Conservation (phyloP, 2,329 filamentous ascomycete genomes). For the Sclerotinia subarctica region DNA sequence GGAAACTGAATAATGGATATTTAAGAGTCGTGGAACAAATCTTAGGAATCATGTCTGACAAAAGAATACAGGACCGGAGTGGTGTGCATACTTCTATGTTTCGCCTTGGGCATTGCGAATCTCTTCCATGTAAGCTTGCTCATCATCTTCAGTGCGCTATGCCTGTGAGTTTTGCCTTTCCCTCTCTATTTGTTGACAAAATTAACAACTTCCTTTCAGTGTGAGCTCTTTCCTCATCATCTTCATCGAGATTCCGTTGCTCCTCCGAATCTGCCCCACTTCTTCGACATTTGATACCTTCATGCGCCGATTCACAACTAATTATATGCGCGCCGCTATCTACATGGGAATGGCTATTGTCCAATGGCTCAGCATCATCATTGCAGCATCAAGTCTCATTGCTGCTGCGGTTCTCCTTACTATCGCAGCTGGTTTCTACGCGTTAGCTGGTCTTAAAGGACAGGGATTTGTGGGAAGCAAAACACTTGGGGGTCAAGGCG, state of each 20-base stretch:
- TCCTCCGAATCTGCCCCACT: conserved; percentile 96
- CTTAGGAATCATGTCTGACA: conserved; percentile 25
- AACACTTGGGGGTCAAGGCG: conserved; percentile 87
- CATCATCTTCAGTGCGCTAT: conserved; percentile 47
- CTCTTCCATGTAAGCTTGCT: conserved; percentile 55
- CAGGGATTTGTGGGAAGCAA: conserved; percentile 91
- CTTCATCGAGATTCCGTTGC: conserved; percentile 87
- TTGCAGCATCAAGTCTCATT: conserved; percentile 67
- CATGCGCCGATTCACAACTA: conserved; percentile 90
- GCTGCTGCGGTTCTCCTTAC: conserved; percentile 80
- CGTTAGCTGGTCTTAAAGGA: conserved; percentile 72
- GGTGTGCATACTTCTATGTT: conserved; percentile 66
- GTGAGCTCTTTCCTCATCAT: conserved; percentile 70
- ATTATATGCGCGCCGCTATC: conserved; percentile 91
- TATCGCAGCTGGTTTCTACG: conserved; percentile 76
- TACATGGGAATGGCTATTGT: conserved; percentile 77
- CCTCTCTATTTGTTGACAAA: background rate
- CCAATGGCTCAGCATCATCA: conserved; percentile 78
- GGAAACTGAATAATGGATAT: background rate
- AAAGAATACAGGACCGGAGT: conserved; percentile 58
- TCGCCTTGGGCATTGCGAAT: conserved; percentile 66
- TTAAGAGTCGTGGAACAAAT: background rate
- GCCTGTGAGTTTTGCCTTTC: conserved; percentile 47
- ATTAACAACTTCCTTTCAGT: conserved; percentile 44
- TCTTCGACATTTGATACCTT: conserved; percentile 82